Evolutionary conservation across 1,139 yeast genomes (phyloP).

Genomic region (Candida sojae): DNA sequence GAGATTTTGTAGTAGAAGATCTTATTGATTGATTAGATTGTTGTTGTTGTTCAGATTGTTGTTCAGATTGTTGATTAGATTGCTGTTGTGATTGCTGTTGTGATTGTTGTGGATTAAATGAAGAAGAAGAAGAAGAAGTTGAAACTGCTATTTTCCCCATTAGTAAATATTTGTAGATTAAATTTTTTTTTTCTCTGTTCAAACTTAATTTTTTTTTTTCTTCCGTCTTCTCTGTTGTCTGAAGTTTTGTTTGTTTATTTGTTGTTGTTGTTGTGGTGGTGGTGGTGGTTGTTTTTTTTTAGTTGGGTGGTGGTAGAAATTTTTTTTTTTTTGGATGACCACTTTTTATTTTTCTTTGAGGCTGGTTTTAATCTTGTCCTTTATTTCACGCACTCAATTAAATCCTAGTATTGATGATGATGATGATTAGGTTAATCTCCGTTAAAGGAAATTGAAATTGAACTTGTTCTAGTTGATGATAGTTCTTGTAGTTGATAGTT

Average conservation of each 20-base stretch:
- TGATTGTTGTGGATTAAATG: slow-evolving; percentile 7
- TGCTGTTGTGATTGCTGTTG: slow-evolving; percentile 4
- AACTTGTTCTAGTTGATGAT: too few species aligned
- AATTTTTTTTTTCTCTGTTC: neutral
- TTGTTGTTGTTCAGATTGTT: neutral
- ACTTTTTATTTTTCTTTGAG: too few species aligned
- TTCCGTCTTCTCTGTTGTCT: neutral
- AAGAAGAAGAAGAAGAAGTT: neutral
- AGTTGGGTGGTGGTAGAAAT: neutral
- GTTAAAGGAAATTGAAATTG: too few species aligned
- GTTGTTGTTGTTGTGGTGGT: neutral
- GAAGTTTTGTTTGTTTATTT: neutral
- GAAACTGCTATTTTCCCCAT: slow-evolving; percentile 14
- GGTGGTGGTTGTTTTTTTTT: too few species aligned
- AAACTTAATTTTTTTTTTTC: neutral
- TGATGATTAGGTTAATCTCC: too few species aligned
- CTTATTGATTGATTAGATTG: neutral
- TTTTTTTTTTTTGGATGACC: too few species aligned
- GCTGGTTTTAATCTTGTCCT: too few species aligned
- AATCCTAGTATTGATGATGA: too few species aligned
- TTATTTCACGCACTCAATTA: too few species aligned
- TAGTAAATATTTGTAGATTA: neutral
- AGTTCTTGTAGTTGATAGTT: too few species aligned
- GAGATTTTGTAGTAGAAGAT: slow-evolving; percentile 2
- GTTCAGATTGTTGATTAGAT: neutral